A percentile compares a stretch with the other conserved stretches of the same genome.
These are phyloP conservation scores for Ascochyta clinopodiicola DNA, from an alignment of 2,329 filamentous ascomycete species.

Conservation along the genomic window DNA sequence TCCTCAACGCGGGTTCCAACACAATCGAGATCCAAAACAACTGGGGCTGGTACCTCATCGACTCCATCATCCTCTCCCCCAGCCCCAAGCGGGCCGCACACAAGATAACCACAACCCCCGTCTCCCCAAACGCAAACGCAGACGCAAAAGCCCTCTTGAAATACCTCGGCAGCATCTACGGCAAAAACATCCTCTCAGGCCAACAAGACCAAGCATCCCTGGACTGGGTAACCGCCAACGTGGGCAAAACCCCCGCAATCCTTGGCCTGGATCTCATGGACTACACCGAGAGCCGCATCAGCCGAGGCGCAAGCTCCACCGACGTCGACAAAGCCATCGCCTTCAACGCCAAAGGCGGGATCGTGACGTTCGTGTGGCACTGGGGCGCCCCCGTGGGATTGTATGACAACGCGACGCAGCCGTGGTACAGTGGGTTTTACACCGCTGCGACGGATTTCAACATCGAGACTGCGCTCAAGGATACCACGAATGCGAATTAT, in stretches of 20 bases:
- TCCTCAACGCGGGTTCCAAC: slow-evolving; percentile 54
- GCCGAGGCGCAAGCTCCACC: slow-evolving; percentile 50
- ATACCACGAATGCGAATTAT: slow-evolving; percentile 56
- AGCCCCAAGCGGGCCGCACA: slow-evolving; percentile 49
- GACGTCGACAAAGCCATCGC: slow-evolving; percentile 57
- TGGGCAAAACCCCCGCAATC: slow-evolving; percentile 58
- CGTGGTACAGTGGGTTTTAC: slow-evolving; percentile 61
- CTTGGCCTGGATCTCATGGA: slow-evolving; percentile 58
- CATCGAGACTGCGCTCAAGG: slow-evolving; percentile 51
- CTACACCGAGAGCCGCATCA: slow-evolving; percentile 56
- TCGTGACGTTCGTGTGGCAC: slow-evolving; percentile 58
- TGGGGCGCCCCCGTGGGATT: slow-evolving; percentile 57
- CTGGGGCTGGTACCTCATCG: slow-evolving; percentile 59
- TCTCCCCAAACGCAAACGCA: slow-evolving; percentile 49
- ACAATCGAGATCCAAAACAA: slow-evolving; percentile 56
- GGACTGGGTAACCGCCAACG: slow-evolving; percentile 53
- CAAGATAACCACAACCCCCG: slow-evolving; percentile 48
- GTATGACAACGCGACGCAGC: slow-evolving; percentile 55
- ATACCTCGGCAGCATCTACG: slow-evolving; percentile 55
- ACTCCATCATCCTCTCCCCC: slow-evolving; percentile 52
- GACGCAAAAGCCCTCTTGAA: slow-evolving; percentile 50
- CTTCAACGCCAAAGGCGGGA: slow-evolving; percentile 53
- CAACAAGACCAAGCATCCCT: slow-evolving; percentile 56
- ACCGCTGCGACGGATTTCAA: slow-evolving; percentile 59
- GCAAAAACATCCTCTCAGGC: slow-evolving; percentile 57